Base-by-base conservation (phyloP, 345 rosid species). In the Gossypium longicalyx region DNA sequence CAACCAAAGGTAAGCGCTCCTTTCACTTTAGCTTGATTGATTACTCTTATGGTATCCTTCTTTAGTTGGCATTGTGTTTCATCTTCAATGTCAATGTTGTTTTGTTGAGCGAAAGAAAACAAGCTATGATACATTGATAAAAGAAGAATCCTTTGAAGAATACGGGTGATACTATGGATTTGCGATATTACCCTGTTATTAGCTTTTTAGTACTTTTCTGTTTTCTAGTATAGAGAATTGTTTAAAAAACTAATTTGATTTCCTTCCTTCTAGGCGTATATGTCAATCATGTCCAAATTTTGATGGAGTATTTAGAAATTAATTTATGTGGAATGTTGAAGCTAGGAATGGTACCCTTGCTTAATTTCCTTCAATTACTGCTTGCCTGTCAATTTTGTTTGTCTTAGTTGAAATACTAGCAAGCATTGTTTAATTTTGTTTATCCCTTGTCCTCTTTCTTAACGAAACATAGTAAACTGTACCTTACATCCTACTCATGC, bases 1-100 rank as follows among this genome's bases (percentile, higher is more conserved):
- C 93, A 65, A 58, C 89, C 85, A 19, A 82, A 78, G 88, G 99
- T 96, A 87, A 77, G 73, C 77, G 62, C 62, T 44, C 45, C 45
- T 58, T 70, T 49, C 16, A 25, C 72, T 59, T 77, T 60, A 56
- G 63, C 60, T 51, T 75, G 47, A 16, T 70, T 57, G 45, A 67
- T 71, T 12, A 74, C 44, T 23, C 9, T 19, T 17, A 59, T 49
- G 54, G 56, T 44, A 58, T 67, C 73, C 49, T 72, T 53, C 54
- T 34, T 63, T 73, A 23, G 23, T 70, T 70, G 49, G 34, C 47
- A 48, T 54, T 74, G 76, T 65, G 23, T 52, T 59, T 52, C 8
- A 12, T 77, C 67, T n/a, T 47, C 49, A 56, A 58, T 3, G 16
- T 56, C 57, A 34, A 54, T 74, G 58, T 63, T 75, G 17, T 63